These are phyloP conservation scores for Yamadazyma paraphyllophila DNA, from an alignment of 805 yeast genomes.

Conservation along the genomic window DNA sequence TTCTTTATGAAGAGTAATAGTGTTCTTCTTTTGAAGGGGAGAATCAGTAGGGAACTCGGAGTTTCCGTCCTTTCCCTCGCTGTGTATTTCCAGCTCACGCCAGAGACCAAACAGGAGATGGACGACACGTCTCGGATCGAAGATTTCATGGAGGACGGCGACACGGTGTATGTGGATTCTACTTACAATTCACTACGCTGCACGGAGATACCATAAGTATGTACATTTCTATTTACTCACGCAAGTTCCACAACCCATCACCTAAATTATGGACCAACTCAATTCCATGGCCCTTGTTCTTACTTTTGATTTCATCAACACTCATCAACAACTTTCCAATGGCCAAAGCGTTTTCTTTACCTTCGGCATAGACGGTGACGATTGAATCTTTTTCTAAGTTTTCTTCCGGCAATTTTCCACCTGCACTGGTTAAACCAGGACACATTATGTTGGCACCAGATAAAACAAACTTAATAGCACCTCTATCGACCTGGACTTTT, in stretches of 20 bases:
- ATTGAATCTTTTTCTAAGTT: conserved; percentile 64
- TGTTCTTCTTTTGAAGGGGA: conserved; percentile 36
- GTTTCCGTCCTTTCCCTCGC: conserved; percentile 23
- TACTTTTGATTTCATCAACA: conserved; percentile 78
- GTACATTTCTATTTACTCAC: conserved; percentile 33
- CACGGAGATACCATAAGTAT: too few species aligned
- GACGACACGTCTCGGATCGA: conserved; percentile 22
- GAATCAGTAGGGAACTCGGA: conserved; percentile 17
- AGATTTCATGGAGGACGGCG: background rate
- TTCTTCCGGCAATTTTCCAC: conserved; percentile 79
- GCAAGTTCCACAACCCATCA: conserved; percentile 80
- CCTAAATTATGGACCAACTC: conserved; percentile 82
- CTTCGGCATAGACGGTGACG: conserved; percentile 86
- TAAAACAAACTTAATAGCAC: conserved; percentile 93
- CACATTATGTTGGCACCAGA: conserved; percentile 98
- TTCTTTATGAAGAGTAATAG: conserved; percentile 23
- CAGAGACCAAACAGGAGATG: conserved; percentile 18
- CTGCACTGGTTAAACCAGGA: conserved; percentile 86
- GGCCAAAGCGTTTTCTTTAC: conserved; percentile 87
- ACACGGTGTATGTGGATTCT: too few species aligned
- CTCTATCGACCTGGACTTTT: conserved; percentile 85
- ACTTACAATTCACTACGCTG: too few species aligned
- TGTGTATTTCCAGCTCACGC: conserved; percentile 23
- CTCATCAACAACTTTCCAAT: conserved; percentile 86
- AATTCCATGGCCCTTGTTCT: conserved; percentile 87